phyloP scores from a whole-genome alignment of 2,329 filamentous ascomycete genomes.

The Talaromyces sp. region DNA sequence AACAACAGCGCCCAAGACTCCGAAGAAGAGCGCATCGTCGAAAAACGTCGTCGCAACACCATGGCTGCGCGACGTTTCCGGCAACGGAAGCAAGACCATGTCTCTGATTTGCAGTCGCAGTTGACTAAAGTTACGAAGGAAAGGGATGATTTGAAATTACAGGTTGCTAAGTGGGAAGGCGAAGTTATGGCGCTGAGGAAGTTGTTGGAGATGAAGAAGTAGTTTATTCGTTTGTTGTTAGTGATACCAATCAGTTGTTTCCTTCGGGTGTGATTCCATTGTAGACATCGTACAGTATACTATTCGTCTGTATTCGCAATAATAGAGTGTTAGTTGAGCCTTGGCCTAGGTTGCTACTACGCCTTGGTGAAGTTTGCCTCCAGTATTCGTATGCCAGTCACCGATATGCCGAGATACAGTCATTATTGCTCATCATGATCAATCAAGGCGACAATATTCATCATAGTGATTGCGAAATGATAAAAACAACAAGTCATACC shows the following conservation, averaged over 20 bases:
- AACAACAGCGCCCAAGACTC: conserved; percentile 21
- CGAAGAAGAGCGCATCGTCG: conserved; percentile 23
- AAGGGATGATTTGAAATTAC: conserved; percentile 37
- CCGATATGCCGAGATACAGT: neutral
- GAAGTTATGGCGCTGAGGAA: conserved; percentile 37
- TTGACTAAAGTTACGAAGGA: conserved; percentile 34
- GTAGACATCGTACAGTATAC: neutral
- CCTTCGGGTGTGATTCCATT: neutral
- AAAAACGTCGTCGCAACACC: conserved; percentile 39
- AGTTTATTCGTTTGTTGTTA: neutral
- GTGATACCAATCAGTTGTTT: neutral
- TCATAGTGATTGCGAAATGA: neutral
- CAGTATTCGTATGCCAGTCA: neutral
- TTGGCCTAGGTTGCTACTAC: neutral
- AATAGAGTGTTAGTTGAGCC: neutral
- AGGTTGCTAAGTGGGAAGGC: conserved; percentile 37
- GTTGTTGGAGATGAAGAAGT: conserved; percentile 24
- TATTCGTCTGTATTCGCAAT: neutral
- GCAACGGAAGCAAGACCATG: conserved; percentile 36
- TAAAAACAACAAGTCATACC: neutral
- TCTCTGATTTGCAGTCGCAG: conserved; percentile 35
- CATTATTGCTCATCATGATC: conserved; percentile 13
- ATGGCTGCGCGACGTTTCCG: conserved; percentile 39
- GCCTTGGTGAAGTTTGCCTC: neutral
- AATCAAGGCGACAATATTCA: neutral